Percentiles rank a stretch among this genome's conserved stretches.
Evolutionary conservation across 176 grass and related monocot genomes (phyloP).

Genomic region (Lolium multiflorum): DNA sequence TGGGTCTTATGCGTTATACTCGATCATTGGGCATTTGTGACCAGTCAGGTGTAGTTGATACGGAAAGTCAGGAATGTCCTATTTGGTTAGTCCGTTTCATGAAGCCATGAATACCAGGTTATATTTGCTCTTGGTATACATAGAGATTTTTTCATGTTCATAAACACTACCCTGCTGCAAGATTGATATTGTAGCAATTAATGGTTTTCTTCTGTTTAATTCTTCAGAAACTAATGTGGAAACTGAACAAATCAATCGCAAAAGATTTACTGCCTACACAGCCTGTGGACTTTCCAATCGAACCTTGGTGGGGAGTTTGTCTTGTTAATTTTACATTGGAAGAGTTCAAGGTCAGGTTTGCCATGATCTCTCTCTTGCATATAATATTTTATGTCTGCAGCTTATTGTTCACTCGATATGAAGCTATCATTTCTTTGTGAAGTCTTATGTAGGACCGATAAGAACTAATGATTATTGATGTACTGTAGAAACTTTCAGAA

Average conservation of each 20-base stretch:
- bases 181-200: slow-evolving; percentile 25
- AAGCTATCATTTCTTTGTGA: slow-evolving; percentile 43
- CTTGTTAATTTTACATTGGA: slow-evolving; percentile 99
- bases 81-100: slow-evolving; percentile 7
- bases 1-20: background rate
- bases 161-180: slow-evolving; percentile 27
- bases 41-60: slow-evolving; percentile 2
- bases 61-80: slow-evolving; percentile 1
- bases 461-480: slow-evolving; percentile 42
- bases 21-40: background rate
- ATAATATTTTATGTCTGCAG: too few species aligned
- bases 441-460: slow-evolving; percentile 10
- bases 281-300: slow-evolving; percentile 83
- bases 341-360: slow-evolving; percentile 90
- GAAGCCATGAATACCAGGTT: slow-evolving; percentile 35
- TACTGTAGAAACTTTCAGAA: slow-evolving; percentile 90
- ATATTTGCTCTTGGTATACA: slow-evolving; percentile 12
- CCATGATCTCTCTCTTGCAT: background rate
- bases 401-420: slow-evolving; percentile 14
- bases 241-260: slow-evolving; percentile 98
- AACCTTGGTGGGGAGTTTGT: slow-evolving; percentile 99
- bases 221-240: slow-evolving; percentile 98
- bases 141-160: slow-evolving; percentile 24
- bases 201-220: slow-evolving; percentile 44
- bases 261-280: slow-evolving; percentile 95